These are phyloP conservation scores for Pulveroboletus frians DNA, from an alignment of 768 basidiomycete genomes.

Conservation along the genomic window DNA sequence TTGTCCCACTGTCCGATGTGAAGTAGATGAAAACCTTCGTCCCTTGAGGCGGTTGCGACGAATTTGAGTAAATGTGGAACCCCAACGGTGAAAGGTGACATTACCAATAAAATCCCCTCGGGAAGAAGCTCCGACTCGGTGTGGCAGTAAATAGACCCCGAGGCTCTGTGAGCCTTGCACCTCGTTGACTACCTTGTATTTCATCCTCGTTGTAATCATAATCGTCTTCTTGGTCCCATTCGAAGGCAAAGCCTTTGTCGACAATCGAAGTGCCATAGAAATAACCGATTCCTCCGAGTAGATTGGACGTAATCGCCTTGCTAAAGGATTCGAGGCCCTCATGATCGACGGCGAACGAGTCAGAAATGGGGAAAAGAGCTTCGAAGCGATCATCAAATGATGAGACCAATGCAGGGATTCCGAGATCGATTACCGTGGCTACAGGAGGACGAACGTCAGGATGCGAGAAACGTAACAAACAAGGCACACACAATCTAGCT, in stretches of 20 bases:
- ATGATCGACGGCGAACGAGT: constrained; percentile 44
- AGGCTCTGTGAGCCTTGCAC: constrained; percentile 68
- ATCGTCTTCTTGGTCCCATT: constrained; percentile 79
- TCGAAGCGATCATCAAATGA: constrained; percentile 67
- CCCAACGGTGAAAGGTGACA: not conserved
- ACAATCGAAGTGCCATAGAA: constrained; percentile 90
- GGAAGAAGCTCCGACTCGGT: constrained; percentile 95
- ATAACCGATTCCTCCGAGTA: constrained; percentile 91
- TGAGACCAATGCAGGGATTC: constrained; percentile 59
- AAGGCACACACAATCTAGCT: constrained; percentile 53
- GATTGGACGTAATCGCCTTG: constrained; percentile 83
- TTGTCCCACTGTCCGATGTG: constrained; percentile 93
- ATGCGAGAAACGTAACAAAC: not conserved
- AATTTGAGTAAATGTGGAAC: not conserved
- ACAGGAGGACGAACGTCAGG: not conserved
- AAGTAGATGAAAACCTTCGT: constrained; percentile 93
- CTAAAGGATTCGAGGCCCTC: constrained; percentile 66
- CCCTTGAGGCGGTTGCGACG: constrained; percentile 55
- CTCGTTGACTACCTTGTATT: constrained; percentile 35
- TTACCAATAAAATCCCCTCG: constrained; percentile 94
- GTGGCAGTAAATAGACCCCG: constrained; percentile 83
- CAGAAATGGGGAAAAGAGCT: constrained; percentile 60
- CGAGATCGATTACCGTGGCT: constrained; percentile 65
- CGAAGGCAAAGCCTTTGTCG: constrained; percentile 78
- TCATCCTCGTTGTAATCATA: constrained; percentile 36